Percentiles rank a stretch among this genome's conserved stretches.
Evolutionary conservation across 768 basidiomycete genomes (phyloP).

Genomic region (Dictyophora rubrovolvata): DNA sequence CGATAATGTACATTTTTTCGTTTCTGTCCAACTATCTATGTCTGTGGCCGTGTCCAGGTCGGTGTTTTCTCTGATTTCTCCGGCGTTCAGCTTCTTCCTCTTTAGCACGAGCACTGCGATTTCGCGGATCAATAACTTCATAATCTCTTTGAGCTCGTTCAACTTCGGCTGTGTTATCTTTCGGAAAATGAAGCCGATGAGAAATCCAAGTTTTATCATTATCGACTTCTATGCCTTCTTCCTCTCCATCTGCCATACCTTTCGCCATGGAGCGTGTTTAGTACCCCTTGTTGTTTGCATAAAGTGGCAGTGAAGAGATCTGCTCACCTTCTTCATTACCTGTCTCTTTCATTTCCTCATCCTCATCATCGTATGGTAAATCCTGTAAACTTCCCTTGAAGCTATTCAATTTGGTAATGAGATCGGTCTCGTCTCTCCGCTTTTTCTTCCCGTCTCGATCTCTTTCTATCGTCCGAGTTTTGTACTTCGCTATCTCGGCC

Average conservation of each 20-base stretch:
- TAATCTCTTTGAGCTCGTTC: slow-evolving; percentile 75
- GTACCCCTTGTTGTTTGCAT: not conserved
- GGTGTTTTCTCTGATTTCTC: slow-evolving; percentile 4
- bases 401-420: slow-evolving; percentile 55
- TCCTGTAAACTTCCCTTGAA: slow-evolving; percentile 61
- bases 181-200: slow-evolving; percentile 67
- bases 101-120: slow-evolving; percentile 58
- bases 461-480: slow-evolving; percentile 47
- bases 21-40: not conserved
- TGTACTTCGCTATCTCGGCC: slow-evolving; percentile 76
- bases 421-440: slow-evolving; percentile 61
- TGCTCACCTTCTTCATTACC: slow-evolving; percentile 11
- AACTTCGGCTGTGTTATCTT: slow-evolving; percentile 67
- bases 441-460: slow-evolving; percentile 37
- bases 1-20: not conserved
- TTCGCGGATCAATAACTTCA: slow-evolving; percentile 80
- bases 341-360: slow-evolving; percentile 13
- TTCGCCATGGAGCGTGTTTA: not conserved
- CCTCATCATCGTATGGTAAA: slow-evolving; percentile 20
- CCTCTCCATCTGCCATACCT: slow-evolving; percentile 22
- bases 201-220: slow-evolving; percentile 65
- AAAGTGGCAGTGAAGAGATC: not conserved
- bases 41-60: not conserved
- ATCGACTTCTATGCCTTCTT: slow-evolving; percentile 62
- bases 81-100: slow-evolving; percentile 73